Evolutionary conservation across 805 yeast species (phyloP), one percentile per base, ranked within the genome.

Genomic region (Starmerella vaccinii): DNA sequence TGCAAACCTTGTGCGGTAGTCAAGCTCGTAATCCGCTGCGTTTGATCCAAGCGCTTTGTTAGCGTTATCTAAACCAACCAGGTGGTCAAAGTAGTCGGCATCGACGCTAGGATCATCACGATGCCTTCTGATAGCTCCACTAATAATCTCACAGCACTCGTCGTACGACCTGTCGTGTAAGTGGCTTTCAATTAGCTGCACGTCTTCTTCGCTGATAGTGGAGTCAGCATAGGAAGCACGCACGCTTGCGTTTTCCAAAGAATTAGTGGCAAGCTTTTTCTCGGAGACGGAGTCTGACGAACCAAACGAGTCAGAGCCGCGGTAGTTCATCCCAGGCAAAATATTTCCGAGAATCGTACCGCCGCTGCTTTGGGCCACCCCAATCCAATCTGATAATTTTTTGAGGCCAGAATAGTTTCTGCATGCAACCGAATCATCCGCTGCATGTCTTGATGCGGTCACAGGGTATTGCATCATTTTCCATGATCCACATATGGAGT

Each of bases 121-220:
- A n/a, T 43, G 46, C 23, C 29, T n/a, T 8, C 5, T 21, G 12
- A 43, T 32, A 5, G 70, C 21, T 65, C 62, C 32, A 61, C 58
- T 42, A 77, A 61, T 37, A 74, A 67, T 9, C 63, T 64, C 0
- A 70, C 33, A 0, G 15, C 78, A 71, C 35, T 73, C 74, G 2
- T 65, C 69, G 18, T 55, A 24, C 8, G 64, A 12, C 23, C 59
- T 1, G 68, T 45, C 55, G 71, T 52, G n/a, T 7, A 55, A 16
- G 22, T 51, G 57, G 18, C 45, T 22, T 3, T 43, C 46, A 15
- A 43, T 43, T 2, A 45, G 21, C 8, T 41, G 45, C 5, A 41
- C 18, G 23, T 41, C 33, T 4, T 41, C 34, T 9, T 41, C 45
- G 19, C 19, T 18, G 24, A 41, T 41, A 9, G 45, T 26, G 13